These are phyloP conservation scores for Alternaria sp. DNA, from an alignment of 2,329 filamentous ascomycete species.

Conservation along the genomic window DNA sequence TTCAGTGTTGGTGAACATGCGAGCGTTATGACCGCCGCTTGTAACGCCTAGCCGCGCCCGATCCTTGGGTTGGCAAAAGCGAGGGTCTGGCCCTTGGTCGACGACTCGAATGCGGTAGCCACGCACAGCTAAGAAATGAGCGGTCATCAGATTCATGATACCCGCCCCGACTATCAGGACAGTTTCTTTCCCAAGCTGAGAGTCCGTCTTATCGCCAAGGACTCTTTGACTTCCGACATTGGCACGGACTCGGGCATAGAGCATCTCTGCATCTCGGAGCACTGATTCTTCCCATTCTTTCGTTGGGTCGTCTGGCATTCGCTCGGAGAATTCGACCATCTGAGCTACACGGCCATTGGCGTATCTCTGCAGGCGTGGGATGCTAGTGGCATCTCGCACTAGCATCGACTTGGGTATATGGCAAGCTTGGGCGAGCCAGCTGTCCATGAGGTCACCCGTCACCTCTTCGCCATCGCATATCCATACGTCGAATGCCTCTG, in stretches of 20 bases:
- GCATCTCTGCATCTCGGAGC: neutral
- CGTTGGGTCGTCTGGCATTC: neutral
- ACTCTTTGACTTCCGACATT: too few species aligned
- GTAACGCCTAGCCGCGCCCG: neutral
- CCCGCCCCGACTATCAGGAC: neutral
- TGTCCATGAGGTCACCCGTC: neutral
- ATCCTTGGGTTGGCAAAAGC: neutral
- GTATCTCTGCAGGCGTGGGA: neutral
- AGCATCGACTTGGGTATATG: neutral
- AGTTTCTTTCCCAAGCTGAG: neutral
- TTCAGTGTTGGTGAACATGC: neutral
- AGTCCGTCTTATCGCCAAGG: rapidly evolving
- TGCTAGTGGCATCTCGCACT: neutral
- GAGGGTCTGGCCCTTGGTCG: neutral
- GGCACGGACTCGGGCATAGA: neutral
- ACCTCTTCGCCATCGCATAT: neutral
- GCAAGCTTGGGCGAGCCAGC: neutral
- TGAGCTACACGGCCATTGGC: neutral
- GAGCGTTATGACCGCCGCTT: neutral
- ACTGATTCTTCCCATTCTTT: neutral
- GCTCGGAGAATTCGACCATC: neutral
- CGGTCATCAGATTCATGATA: neutral
- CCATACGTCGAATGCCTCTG: neutral
- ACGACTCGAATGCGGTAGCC: neutral
- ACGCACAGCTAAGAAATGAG: neutral